These are phyloP conservation scores for Xylaria sp. DNA, from an alignment of 2,329 filamentous ascomycete genomes.

Conservation along the genomic window DNA sequence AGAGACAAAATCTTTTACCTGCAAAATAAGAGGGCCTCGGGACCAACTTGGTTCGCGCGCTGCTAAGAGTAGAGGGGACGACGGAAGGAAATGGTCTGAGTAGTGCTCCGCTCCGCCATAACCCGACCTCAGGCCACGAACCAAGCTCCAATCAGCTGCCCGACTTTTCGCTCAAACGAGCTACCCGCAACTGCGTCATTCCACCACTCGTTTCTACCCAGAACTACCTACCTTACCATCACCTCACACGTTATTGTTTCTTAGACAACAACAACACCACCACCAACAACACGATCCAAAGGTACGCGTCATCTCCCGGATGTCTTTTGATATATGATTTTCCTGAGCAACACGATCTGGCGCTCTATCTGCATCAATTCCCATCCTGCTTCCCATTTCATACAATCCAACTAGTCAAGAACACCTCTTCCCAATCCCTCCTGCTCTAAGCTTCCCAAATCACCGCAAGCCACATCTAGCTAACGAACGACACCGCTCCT, in stretches of 20 bases:
- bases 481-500: conserved; percentile 13
- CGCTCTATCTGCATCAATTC: not conserved
- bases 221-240: not conserved
- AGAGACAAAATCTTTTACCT: too few species aligned
- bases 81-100: conserved; percentile 22
- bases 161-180: conserved; percentile 7
- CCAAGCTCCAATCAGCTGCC: conserved; percentile 22
- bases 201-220: not conserved
- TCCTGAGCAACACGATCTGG: not conserved
- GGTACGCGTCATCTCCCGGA: conserved; percentile 10
- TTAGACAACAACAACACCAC: not conserved
- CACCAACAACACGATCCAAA: conserved; percentile 16
- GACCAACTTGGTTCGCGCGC: not conserved
- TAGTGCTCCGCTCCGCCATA: conserved; percentile 21
- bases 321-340: not conserved
- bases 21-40: not conserved
- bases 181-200: conserved; percentile 24
- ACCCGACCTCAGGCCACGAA: conserved; percentile 15
- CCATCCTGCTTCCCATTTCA: not conserved
- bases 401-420: not conserved
- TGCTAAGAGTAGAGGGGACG: not conserved
- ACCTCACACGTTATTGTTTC: too few species aligned
- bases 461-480: conserved; percentile 9
- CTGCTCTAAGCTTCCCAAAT: not conserved
- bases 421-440: not conserved